Conservation (phyloP, 495 filamentous ascomycete species). For the Thermochaetoides thermophila region DNA sequence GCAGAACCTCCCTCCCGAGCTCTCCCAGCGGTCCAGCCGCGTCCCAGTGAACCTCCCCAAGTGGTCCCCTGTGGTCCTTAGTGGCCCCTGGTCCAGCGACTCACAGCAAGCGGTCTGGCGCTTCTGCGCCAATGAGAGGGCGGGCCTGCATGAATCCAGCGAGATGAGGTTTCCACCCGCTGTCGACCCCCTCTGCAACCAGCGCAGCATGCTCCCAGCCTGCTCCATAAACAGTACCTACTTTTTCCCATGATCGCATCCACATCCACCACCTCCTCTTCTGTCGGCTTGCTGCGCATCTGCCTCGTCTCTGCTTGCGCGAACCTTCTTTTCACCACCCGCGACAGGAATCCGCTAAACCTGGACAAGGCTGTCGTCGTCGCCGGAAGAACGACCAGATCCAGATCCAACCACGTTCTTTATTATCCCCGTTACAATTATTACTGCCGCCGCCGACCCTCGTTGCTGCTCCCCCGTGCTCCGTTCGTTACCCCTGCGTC, state of each 20-base stretch:
- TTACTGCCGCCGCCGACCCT: no score
- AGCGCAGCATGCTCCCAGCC: no score
- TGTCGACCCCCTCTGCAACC: conserved; percentile 12
- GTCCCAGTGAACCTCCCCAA: conserved; percentile 5
- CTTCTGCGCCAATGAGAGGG: conserved; percentile 15
- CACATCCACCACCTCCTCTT: conserved; percentile 27
- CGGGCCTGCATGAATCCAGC: conserved; percentile 13
- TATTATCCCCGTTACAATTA: no score
- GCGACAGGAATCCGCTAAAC: conserved; percentile 18
- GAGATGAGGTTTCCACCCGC: conserved; percentile 25
- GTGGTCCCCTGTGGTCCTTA: no score
- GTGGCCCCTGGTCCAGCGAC: no score
- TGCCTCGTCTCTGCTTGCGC: conserved; percentile 22
- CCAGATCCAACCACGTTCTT: no score
- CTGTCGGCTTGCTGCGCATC: conserved; percentile 16
- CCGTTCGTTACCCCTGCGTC: no score
- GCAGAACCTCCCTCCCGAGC: no score
- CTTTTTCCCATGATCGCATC: no score
- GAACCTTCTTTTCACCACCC: conserved; percentile 21
- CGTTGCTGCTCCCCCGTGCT: no score
- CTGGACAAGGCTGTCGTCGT: conserved; percentile 20
- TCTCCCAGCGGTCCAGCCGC: conserved; percentile 1
- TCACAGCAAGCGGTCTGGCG: conserved; percentile 11
- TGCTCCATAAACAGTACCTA: no score
- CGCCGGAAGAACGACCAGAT: conserved; percentile 22